Percentiles rank a stretch among this genome's conserved stretches.
phyloP scores from a whole-genome alignment of 371 early-diverging fungal species.

The Mortierella sp. region DNA sequence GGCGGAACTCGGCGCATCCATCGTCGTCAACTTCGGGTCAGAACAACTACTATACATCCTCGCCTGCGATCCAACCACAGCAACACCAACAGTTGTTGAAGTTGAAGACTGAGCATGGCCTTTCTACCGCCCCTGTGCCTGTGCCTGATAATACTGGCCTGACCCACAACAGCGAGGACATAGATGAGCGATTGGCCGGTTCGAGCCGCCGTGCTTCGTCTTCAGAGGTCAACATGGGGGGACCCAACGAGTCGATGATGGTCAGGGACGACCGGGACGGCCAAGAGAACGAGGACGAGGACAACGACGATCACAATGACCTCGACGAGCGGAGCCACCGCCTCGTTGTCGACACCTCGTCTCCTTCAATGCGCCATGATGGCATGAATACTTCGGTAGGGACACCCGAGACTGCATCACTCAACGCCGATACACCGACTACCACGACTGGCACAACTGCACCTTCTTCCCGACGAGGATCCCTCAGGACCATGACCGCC shows the following conservation, averaged over 20 bases:
- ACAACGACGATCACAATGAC: neutral
- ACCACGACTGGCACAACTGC: slow-evolving; percentile 14
- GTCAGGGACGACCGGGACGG: neutral
- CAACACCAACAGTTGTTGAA: slow-evolving; percentile 49
- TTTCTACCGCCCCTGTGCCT: slow-evolving; percentile 12
- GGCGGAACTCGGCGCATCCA: slow-evolving; percentile 1
- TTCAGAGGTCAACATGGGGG: slow-evolving; percentile 21
- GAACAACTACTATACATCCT: neutral
- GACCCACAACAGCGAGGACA: slow-evolving; percentile 15
- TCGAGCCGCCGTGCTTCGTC: slow-evolving; percentile 20
- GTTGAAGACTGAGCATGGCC: slow-evolving; percentile 41
- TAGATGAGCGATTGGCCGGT: neutral
- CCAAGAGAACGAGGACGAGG: neutral
- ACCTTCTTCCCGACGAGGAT: slow-evolving; percentile 32
- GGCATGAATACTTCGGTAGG: neutral
- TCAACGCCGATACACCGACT: slow-evolving; percentile 1
- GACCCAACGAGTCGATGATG: slow-evolving; percentile 1
- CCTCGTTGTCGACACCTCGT: neutral
- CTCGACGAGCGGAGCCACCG: neutral
- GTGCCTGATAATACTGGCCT: slow-evolving; percentile 23
- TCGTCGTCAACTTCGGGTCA: neutral
- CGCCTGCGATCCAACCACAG: slow-evolving; percentile 30
- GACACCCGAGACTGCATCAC: neutral
- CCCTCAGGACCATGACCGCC: slow-evolving; percentile 39
- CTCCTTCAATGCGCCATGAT: neutral